Conservation (phyloP, 345 rosid species). For the Euphorbia peplus region DNA sequence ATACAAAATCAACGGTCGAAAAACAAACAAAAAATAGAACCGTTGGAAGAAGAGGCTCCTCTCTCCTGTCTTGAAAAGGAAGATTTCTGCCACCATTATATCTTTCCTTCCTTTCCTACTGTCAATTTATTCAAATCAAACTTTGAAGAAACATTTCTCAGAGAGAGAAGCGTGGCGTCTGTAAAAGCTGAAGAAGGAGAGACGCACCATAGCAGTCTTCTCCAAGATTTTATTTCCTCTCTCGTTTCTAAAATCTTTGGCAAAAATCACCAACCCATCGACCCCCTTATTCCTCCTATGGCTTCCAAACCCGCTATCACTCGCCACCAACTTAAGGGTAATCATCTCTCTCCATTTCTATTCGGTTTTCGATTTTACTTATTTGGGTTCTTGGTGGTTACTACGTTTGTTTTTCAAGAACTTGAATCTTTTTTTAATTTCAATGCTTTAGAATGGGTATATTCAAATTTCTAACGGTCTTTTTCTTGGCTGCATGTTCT, state of each 20-base stretch:
- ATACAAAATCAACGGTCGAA: slow-evolving; percentile 23
- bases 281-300: slow-evolving; percentile 40
- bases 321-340: slow-evolving; percentile 38
- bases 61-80: slow-evolving; percentile 17
- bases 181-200: slow-evolving; percentile 34
- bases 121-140: slow-evolving; percentile 2
- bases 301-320: slow-evolving; percentile 40
- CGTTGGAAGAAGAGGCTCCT: slow-evolving; percentile 35
- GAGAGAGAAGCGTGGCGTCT: slow-evolving; percentile 47
- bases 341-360: background rate
- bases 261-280: slow-evolving; percentile 24
- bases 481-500: too few species aligned
- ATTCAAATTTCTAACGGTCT: background rate
- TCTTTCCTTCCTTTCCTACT: background rate
- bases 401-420: too few species aligned
- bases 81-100: background rate
- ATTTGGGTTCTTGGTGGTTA: background rate
- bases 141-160: slow-evolving; percentile 2
- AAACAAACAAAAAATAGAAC: slow-evolving; percentile 27
- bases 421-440: too few species aligned
- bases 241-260: slow-evolving; percentile 50
- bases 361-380: too few species aligned
- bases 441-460: background rate
- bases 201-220: slow-evolving; percentile 49
- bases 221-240: slow-evolving; percentile 59